Conservation (phyloP, 2,329 filamentous ascomycete genomes). For the Lojkania enalia region DNA sequence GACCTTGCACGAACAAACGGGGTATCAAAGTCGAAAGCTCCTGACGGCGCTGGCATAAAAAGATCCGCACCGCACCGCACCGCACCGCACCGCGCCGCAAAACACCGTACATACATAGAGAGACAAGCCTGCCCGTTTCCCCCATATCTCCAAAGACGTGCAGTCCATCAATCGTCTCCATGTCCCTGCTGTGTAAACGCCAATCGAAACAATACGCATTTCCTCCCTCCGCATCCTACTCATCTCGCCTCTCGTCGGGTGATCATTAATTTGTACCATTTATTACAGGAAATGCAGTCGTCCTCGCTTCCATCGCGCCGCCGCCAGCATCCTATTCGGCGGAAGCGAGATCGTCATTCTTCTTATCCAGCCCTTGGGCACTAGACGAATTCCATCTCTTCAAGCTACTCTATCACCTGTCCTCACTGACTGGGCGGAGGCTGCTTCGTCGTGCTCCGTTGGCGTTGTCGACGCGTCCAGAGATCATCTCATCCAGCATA, state of each 20-base stretch:
- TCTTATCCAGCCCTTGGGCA: slow-evolving; percentile 12
- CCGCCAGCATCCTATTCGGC: background rate
- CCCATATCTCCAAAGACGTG: background rate
- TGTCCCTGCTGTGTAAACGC: too few relatives aligned
- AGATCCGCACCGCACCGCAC: too few relatives aligned
- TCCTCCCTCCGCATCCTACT: too few relatives aligned
- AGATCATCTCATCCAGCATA: slow-evolving; percentile 96
- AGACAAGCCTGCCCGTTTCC: background rate
- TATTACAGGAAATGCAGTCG: background rate
- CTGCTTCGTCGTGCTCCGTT: slow-evolving; percentile 59
- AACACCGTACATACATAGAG: background rate
- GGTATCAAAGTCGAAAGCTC: slow-evolving; percentile 37
- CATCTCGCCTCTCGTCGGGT: background rate
- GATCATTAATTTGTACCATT: slow-evolving; percentile 1
- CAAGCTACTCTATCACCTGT: slow-evolving; percentile 7
- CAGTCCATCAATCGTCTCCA: background rate
- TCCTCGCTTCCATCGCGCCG: background rate
- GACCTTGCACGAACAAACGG: slow-evolving; percentile 16
- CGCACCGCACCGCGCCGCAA: slow-evolving; percentile 1
- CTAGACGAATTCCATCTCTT: slow-evolving; percentile 8
- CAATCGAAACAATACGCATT: background rate
- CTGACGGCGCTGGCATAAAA: slow-evolving; percentile 2
- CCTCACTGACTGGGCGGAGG: slow-evolving; percentile 23
- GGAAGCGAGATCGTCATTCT: slow-evolving; percentile 1
- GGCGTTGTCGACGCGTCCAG: slow-evolving; percentile 73